phyloP scores from a whole-genome alignment of 2,329 filamentous ascomycete species.

The Nigrospora oryzae region DNA sequence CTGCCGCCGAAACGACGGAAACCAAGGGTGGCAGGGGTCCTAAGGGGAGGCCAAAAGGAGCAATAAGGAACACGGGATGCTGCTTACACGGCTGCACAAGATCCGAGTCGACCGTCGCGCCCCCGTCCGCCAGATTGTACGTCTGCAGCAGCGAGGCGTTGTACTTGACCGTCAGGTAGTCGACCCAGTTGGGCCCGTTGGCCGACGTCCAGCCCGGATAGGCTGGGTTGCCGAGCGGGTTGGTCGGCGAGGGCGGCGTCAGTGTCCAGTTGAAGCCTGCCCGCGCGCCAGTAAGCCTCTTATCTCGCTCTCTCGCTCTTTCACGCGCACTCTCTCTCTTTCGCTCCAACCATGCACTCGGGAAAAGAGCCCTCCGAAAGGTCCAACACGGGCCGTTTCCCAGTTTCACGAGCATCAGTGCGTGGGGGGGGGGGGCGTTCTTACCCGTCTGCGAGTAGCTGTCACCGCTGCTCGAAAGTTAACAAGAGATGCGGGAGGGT shows the following conservation, averaged over 20 bases:
- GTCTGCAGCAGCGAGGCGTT: slow-evolving; percentile 36
- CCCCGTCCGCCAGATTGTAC: slow-evolving; percentile 47
- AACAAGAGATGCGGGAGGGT: background rate
- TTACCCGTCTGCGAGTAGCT: slow-evolving; percentile 22
- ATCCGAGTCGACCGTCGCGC: slow-evolving; percentile 41
- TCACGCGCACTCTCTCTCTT: too few species aligned
- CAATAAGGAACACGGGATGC: slow-evolving; percentile 8
- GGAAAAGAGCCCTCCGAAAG: too few species aligned
- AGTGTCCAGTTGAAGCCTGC: slow-evolving; percentile 43
- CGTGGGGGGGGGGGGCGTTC: background rate
- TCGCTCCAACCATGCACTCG: too few species aligned
- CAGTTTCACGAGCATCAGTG: too few species aligned
- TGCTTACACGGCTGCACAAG: slow-evolving; percentile 42
- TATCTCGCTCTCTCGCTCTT: background rate
- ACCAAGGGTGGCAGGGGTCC: too few species aligned
- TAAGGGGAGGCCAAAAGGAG: too few species aligned
- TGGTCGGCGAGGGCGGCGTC: slow-evolving; percentile 39
- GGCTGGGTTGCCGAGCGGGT: slow-evolving; percentile 54
- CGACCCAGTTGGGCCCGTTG: slow-evolving; percentile 44
- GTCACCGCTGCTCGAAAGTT: slow-evolving; percentile 16
- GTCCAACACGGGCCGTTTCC: too few species aligned
- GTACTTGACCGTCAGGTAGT: slow-evolving; percentile 35
- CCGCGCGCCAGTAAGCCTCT: background rate
- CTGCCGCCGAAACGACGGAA: too few species aligned
- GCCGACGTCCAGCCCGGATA: slow-evolving; percentile 42